Conservation (phyloP, 2,329 filamentous ascomycete species). For the Colletotrichum karsti region DNA sequence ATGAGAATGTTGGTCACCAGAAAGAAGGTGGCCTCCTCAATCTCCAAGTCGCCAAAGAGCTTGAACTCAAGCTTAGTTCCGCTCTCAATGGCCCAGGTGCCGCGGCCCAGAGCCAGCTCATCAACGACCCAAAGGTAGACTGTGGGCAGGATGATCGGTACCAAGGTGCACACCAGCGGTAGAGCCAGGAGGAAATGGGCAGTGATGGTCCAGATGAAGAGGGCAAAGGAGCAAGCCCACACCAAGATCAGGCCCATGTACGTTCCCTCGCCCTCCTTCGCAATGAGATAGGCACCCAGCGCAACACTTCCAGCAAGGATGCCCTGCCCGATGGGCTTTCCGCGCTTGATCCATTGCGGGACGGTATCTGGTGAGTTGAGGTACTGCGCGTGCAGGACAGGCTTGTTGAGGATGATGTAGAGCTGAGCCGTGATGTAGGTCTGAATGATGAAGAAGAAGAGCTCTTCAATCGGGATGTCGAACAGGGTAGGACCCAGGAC, state of each 20-base stretch:
- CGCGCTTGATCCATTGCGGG: constrained; percentile 32
- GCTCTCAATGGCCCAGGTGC: constrained; percentile 76
- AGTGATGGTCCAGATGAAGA: constrained; percentile 70
- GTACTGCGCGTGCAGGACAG: constrained; percentile 60
- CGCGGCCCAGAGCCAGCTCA: constrained; percentile 70
- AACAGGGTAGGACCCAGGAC: constrained; percentile 70
- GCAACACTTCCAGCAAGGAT: constrained; percentile 54
- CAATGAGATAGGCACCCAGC: constrained; percentile 52
- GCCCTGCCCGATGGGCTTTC: constrained; percentile 57
- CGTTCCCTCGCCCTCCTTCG: constrained; percentile 58
- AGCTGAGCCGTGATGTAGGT: constrained; percentile 77
- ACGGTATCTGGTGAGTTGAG: constrained; percentile 42
- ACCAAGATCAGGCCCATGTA: constrained; percentile 76
- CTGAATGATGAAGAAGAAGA: constrained; percentile 82
- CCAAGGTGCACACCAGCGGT: constrained; percentile 63
- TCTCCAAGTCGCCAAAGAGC: constrained; percentile 72
- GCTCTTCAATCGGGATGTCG: constrained; percentile 74
- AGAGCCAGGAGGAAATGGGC: constrained; percentile 71
- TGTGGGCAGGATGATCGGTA: constrained; percentile 71
- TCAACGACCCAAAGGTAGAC: constrained; percentile 79
- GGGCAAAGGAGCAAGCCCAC: constrained; percentile 73
- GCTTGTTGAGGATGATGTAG: constrained; percentile 74
- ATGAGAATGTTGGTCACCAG: constrained; percentile 74
- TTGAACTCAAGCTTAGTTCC: constrained; percentile 73
- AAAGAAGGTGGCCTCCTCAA: constrained; percentile 82